Evolutionary conservation across 2,329 filamentous ascomycete species (phyloP).

Genomic region (Aschersonia sp.): DNA sequence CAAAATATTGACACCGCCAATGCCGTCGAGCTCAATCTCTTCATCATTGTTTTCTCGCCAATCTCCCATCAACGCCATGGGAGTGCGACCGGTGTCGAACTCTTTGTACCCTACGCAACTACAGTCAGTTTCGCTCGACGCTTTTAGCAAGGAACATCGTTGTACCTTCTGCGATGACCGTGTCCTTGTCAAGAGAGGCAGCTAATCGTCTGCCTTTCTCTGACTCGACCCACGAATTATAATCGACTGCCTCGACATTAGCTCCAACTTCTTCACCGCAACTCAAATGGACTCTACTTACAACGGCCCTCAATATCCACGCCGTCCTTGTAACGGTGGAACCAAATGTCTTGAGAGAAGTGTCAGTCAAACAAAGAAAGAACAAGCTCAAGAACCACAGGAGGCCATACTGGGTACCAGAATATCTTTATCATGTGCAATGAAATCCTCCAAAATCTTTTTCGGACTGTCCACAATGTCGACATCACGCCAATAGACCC

Average conservation of each 20-base stretch:
- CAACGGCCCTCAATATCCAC: conserved; percentile 89
- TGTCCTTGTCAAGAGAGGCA: conserved; percentile 60
- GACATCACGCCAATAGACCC: conserved; percentile 98
- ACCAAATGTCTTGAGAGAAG: conserved; percentile 71
- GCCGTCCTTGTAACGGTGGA: conserved; percentile 72
- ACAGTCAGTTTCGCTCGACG: conserved; percentile 7
- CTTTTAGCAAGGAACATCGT: neutral
- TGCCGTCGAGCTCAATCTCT: conserved; percentile 84
- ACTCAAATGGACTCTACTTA: conserved; percentile 28
- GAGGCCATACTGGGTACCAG: conserved; percentile 74
- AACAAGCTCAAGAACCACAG: neutral
- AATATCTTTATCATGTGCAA: conserved; percentile 84
- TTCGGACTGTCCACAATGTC: conserved; percentile 86
- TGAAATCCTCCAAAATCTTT: conserved; percentile 86
- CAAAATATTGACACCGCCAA: conserved; percentile 92
- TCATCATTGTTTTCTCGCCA: conserved; percentile 86
- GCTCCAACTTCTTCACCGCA: neutral
- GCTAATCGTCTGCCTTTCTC: conserved; percentile 67
- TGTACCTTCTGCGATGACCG: conserved; percentile 78
- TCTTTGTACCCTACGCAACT: conserved; percentile 66
- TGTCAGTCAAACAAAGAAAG: neutral
- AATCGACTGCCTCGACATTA: conserved; percentile 55
- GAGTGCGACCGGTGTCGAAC: conserved; percentile 76
- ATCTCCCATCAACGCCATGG: conserved; percentile 86
- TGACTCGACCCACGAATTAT: conserved; percentile 97